A percentile compares a stretch with the other conserved stretches of the same genome.
These are phyloP conservation scores for Alternaria burnsii DNA, from an alignment of 2,329 filamentous ascomycete species.

Conservation along the genomic window DNA sequence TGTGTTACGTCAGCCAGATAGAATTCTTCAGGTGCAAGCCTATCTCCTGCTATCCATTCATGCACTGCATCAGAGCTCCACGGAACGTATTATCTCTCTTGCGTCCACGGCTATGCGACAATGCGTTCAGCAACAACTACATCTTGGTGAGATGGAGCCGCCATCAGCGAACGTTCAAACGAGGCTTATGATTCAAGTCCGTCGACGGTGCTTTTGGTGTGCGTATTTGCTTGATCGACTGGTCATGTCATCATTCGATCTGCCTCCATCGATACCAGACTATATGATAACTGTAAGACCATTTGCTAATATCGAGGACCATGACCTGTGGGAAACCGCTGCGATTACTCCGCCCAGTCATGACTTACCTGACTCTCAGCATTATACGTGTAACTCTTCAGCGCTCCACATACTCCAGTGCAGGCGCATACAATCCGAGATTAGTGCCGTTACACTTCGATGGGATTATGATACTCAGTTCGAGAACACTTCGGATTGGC, in stretches of 20 bases:
- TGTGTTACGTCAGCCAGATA: constrained; percentile 22
- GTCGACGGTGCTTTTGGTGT: constrained; percentile 32
- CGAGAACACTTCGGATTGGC: constrained; percentile 25
- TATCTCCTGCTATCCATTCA: constrained; percentile 28
- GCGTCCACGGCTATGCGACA: constrained; percentile 27
- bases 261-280: constrained; percentile 28
- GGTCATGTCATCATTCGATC: constrained; percentile 27
- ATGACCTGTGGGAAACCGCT: constrained; percentile 18
- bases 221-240: constrained; percentile 30
- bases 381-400: constrained; percentile 25
- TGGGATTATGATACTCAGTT: constrained; percentile 23
- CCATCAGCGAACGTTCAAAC: constrained; percentile 2
- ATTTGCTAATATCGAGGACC: constrained; percentile 29
- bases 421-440: constrained; percentile 31
- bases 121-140: constrained; percentile 31
- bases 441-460: constrained; percentile 25
- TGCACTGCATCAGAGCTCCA: constrained; percentile 31
- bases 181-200: constrained; percentile 20
- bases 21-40: constrained; percentile 28
- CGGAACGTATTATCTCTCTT: constrained; percentile 29
- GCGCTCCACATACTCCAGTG: constrained; percentile 31
- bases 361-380: constrained; percentile 19
- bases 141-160: constrained; percentile 26
- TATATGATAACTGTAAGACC: constrained; percentile 24
- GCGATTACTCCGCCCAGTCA: constrained; percentile 11